phyloP scores from a whole-genome alignment of 169 alveolate genomes.

The Plasmodium fragile region DNA sequence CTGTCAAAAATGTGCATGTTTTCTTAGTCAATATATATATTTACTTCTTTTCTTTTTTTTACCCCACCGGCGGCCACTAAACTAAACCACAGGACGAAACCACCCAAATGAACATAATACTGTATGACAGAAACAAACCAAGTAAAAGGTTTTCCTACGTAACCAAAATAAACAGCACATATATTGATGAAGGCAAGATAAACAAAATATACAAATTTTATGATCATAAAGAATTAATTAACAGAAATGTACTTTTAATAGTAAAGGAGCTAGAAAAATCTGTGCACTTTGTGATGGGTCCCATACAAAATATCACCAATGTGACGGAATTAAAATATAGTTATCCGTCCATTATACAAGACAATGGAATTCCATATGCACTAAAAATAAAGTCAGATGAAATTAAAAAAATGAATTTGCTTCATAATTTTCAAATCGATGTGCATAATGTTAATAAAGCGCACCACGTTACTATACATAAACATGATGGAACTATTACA shows the following conservation, averaged over 20 bases:
- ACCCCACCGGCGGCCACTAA: not conserved
- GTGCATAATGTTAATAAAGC: slow-evolving; percentile 57
- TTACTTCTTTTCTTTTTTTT: not conserved
- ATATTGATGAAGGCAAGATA: slow-evolving; percentile 41
- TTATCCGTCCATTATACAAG: slow-evolving; percentile 54
- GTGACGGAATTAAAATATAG: slow-evolving; percentile 36
- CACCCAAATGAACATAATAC: slow-evolving; percentile 33
- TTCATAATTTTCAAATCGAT: slow-evolving; percentile 47
- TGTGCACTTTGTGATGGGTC: slow-evolving; percentile 20
- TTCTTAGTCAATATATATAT: not conserved
- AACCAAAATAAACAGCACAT: slow-evolving; percentile 56
- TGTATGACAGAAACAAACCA: slow-evolving; percentile 25
- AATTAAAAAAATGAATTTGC: slow-evolving; percentile 64
- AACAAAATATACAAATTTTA: slow-evolving; percentile 49
- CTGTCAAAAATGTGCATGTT: not conserved
- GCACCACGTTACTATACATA: slow-evolving; percentile 46
- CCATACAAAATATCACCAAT: slow-evolving; percentile 36
- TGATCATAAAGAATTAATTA: slow-evolving; percentile 43
- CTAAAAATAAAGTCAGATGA: slow-evolving; percentile 57
- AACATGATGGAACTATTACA: slow-evolving; percentile 45
- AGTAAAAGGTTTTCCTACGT: slow-evolving; percentile 32
- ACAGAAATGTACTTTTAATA: slow-evolving; percentile 54
- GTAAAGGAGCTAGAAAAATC: slow-evolving; percentile 44
- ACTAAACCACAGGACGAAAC: slow-evolving; percentile 18
- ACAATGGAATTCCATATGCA: slow-evolving; percentile 17